Percentiles rank a stretch among this genome's conserved stretches.
phyloP scores from a whole-genome alignment of 164 flowering plant species.

The Kingdonia uniflora region DNA sequence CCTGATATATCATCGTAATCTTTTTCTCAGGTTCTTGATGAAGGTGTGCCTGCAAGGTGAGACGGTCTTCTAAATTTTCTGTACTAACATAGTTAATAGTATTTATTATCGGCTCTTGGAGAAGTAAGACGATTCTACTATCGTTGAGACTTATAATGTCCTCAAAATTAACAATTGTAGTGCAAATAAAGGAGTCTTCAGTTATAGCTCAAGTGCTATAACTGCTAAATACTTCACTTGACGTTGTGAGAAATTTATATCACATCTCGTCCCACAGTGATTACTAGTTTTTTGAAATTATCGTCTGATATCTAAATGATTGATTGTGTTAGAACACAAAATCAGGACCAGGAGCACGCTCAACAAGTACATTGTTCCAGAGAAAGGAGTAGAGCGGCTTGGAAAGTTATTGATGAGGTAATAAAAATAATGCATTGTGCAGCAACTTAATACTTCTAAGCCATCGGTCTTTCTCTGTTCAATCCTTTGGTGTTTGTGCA shows the following conservation, averaged over 20 bases:
- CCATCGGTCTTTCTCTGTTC: background rate
- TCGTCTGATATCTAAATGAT: background rate
- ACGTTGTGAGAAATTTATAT: background rate
- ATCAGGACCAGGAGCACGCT: conserved; percentile 30
- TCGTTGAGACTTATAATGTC: too few species aligned
- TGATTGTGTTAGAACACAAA: conserved; percentile 28
- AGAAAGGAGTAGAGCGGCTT: conserved; percentile 88
- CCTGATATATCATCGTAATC: too few species aligned
- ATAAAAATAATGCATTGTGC: conserved; percentile 1
- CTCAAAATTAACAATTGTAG: too few species aligned
- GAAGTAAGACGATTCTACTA: too few species aligned
- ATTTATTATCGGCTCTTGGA: too few species aligned
- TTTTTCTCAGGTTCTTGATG: too few species aligned
- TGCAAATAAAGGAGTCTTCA: background rate
- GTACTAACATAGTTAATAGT: too few species aligned
- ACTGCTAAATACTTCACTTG: background rate
- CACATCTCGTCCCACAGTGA: too few species aligned
- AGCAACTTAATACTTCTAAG: background rate
- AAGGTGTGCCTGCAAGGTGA: too few species aligned
- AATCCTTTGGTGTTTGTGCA: conserved; percentile 17
- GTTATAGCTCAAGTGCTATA: background rate
- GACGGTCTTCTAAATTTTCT: background rate
- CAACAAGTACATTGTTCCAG: conserved; percentile 91
- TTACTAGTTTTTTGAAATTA: background rate
- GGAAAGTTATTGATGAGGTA: conserved; percentile 86